Evolutionary conservation across 495 filamentous ascomycete genomes (phyloP).

Genomic region (Aspergillus cavernicola): DNA sequence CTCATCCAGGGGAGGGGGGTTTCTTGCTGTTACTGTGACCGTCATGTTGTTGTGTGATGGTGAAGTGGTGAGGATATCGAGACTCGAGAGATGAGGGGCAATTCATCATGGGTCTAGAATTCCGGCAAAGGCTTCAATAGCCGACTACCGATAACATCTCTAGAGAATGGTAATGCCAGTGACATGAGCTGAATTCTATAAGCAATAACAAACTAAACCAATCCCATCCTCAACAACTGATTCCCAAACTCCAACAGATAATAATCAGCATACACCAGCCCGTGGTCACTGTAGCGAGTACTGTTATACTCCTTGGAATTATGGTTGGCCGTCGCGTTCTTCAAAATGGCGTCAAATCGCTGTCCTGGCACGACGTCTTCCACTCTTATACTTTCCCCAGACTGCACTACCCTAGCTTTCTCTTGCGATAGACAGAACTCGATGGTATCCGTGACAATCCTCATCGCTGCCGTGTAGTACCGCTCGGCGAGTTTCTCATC

Average conservation of each 20-base stretch:
- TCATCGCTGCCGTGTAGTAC: constrained; percentile 30
- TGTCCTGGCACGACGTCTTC: not conserved
- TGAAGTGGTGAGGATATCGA: not conserved
- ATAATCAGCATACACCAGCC: constrained; percentile 47
- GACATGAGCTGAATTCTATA: no score
- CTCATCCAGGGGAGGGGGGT: constrained; percentile 26
- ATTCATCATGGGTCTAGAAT: no score
- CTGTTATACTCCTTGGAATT: constrained; percentile 26
- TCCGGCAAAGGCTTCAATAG: no score
- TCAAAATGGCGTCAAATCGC: constrained; percentile 22
- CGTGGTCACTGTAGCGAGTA: constrained; percentile 30
- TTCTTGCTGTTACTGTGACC: not conserved
- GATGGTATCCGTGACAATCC: constrained; percentile 33
- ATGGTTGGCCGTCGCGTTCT: constrained; percentile 37
- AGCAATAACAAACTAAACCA: no score
- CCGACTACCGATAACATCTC: no score
- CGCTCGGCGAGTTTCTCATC: not conserved
- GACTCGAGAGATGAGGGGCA: not conserved
- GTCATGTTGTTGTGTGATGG: no score
- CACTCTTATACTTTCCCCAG: not conserved
- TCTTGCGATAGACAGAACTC: constrained; percentile 22
- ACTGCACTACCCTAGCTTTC: not conserved
- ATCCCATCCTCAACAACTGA: constrained; percentile 22
- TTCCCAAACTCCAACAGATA: constrained; percentile 46
- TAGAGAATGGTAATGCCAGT: no score